Base-by-base conservation (phyloP, 179 eudicot genomes). In the Spergularia azorica region DNA sequence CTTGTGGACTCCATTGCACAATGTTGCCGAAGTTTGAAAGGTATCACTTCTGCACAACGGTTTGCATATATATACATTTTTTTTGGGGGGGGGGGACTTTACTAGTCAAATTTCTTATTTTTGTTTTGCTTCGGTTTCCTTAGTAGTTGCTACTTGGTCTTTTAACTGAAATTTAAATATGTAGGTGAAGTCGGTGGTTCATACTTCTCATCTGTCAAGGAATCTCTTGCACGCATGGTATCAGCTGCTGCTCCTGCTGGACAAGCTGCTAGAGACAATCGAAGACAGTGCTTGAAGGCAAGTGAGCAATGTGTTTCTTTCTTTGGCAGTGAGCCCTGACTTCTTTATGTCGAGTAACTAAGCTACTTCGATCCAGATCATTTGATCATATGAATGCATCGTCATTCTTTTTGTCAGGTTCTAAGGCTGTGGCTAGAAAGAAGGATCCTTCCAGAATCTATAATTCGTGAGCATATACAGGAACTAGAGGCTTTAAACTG, bases 231-330 rank as follows among this genome's bases (percentile, higher is more conserved):
- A 20, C 99, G 97, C 56, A 83, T 95, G 50, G 67, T 95, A 73
- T 85, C 87, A 67, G 95, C 97, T 87, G 99, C 99, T 86, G 99
- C 99, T 79, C 99, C 99, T 58, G 84, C 95, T 79, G 95, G 99
- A 72, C 89, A 92, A 85, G 87, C 90, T 80, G 90, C 87, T 50
- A 88, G 80, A 80, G 99, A 93, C 84, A 95, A 95, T 77, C 96
- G 96, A 76, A 85, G 86, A 84, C 99, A 95, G 79, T 95, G 99
- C 77, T 82, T 91, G 87, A 95, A 95, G 93, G 99, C 76, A 83
- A 82, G 88, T 66, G 63, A 67, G 55, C 77, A 36, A 11, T 17
- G 67, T 54, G 20, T 51, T 56, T 70, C 70, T 65, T 58, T 64
- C 9, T 12, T 39, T 69, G 15, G 68, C 70, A 10, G 38, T 64